phyloP scores from a whole-genome alignment of 192 early-diverging fungal genomes.

The Thoreauomyces humboldtii region DNA sequence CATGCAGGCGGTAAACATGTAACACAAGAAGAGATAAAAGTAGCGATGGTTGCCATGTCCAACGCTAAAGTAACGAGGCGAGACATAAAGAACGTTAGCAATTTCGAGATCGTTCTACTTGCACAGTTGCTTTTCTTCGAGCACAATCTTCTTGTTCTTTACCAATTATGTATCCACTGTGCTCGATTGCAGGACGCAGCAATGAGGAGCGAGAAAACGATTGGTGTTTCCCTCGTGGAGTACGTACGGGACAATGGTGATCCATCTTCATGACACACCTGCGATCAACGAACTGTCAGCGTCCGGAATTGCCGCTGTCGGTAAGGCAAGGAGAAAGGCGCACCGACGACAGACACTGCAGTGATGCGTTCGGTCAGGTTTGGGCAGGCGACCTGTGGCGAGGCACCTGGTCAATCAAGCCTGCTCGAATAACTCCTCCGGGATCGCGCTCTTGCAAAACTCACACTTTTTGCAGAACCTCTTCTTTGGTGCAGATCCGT shows the following conservation, averaged over 20 bases:
- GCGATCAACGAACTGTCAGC: too few species aligned
- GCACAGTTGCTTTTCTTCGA: too few species aligned
- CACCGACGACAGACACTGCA: slow-evolving; percentile 40
- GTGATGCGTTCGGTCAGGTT: slow-evolving; percentile 46
- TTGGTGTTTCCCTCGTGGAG: neutral
- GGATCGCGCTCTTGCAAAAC: too few species aligned
- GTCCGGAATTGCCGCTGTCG: too few species aligned
- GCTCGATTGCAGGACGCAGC: too few species aligned
- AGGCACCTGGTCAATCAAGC: too few species aligned
- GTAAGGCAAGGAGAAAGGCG: too few species aligned
- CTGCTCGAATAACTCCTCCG: too few species aligned
- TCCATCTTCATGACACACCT: slow-evolving; percentile 53
- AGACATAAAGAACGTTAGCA: neutral
- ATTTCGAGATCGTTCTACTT: too few species aligned
- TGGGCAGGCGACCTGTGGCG: slow-evolving; percentile 22
- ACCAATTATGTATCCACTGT: slow-evolving; percentile 46
- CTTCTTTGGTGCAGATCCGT: neutral
- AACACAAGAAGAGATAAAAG: slow-evolving; percentile 51
- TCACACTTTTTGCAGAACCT: neutral
- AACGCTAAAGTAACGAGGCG: slow-evolving; percentile 28
- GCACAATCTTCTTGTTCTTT: too few species aligned
- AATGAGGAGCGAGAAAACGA: neutral
- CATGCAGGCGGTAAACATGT: slow-evolving; percentile 31
- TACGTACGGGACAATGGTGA: slow-evolving; percentile 41
- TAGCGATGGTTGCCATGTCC: slow-evolving; percentile 53